Conservation (phyloP, 116 monocot genomes). For the Papilionanthe hybrid region DNA sequence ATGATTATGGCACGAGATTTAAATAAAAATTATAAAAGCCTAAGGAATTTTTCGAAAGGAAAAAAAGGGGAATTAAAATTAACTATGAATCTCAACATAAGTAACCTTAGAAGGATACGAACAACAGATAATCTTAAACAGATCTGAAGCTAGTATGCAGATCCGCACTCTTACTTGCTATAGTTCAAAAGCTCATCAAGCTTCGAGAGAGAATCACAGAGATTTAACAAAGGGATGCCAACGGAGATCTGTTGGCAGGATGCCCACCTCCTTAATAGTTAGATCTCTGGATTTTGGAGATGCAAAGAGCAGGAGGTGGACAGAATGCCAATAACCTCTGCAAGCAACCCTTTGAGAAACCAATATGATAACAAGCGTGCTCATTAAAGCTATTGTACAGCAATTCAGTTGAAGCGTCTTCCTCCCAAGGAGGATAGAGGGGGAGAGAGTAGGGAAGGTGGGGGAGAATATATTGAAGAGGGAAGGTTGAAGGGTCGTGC, state of each 20-base stretch:
- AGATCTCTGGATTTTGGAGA: neutral
- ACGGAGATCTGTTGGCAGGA: constrained; percentile 62
- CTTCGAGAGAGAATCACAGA: constrained; percentile 15
- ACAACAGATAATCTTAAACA: neutral
- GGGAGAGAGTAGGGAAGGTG: constrained; percentile 10
- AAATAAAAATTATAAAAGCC: neutral
- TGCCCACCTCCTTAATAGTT: constrained; percentile 56
- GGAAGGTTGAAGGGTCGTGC: constrained; percentile 7
- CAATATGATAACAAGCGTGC: constrained; percentile 27
- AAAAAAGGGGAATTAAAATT: neutral
- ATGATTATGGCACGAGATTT: neutral
- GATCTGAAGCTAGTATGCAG: neutral
- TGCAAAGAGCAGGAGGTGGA: constrained; percentile 44
- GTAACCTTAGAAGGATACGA: neutral
- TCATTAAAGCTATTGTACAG: neutral
- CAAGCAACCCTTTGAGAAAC: constrained; percentile 50
- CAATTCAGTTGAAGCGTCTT: neutral
- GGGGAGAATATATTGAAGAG: neutral
- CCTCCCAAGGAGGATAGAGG: neutral
- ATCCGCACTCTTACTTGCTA: neutral
- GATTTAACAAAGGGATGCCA: constrained; percentile 57
- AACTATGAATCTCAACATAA: neutral
- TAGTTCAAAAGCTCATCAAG: neutral
- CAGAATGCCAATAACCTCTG: constrained; percentile 74
- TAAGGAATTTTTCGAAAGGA: neutral